These are phyloP conservation scores for Aegilops sharonensis DNA, from an alignment of 176 grass and related monocot genomes.

Conservation along the genomic window DNA sequence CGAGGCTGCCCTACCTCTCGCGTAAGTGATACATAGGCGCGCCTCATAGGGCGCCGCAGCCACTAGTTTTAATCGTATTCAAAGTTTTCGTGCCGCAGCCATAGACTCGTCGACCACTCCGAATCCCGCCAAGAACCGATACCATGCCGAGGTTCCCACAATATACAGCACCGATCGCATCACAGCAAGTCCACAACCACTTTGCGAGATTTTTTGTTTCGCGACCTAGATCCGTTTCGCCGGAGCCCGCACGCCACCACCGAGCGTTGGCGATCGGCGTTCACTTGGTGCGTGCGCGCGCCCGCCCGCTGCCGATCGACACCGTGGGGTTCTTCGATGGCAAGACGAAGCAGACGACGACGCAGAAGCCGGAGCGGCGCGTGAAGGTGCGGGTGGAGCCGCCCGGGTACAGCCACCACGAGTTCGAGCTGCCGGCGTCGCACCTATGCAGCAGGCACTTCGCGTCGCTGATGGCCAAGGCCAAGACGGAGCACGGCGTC, in stretches of 20 bases:
- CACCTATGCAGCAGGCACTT: neutral
- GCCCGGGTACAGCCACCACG: neutral
- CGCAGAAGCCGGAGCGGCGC: neutral
- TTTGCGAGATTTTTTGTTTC: neutral
- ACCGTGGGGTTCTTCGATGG: neutral
- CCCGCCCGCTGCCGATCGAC: neutral
- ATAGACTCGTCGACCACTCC: neutral
- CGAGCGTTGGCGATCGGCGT: neutral
- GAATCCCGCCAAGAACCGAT: neutral
- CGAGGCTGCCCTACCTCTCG: too few species aligned
- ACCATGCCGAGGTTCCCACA: neutral
- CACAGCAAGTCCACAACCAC: neutral
- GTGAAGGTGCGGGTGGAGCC: constrained; percentile 12
- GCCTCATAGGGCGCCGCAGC: too few species aligned
- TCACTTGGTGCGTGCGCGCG: neutral
- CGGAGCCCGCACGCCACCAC: neutral
- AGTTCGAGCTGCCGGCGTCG: constrained; percentile 16
- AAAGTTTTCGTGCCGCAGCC: neutral
- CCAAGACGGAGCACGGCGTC: neutral
- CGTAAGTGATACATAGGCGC: too few species aligned
- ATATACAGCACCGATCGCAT: neutral
- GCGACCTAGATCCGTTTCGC: neutral
- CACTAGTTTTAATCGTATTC: too few species aligned
- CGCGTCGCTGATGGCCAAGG: neutral
- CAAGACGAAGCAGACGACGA: neutral